Conservation (phyloP, 345 rosid genomes). For the Mallotus nudiflorus region DNA sequence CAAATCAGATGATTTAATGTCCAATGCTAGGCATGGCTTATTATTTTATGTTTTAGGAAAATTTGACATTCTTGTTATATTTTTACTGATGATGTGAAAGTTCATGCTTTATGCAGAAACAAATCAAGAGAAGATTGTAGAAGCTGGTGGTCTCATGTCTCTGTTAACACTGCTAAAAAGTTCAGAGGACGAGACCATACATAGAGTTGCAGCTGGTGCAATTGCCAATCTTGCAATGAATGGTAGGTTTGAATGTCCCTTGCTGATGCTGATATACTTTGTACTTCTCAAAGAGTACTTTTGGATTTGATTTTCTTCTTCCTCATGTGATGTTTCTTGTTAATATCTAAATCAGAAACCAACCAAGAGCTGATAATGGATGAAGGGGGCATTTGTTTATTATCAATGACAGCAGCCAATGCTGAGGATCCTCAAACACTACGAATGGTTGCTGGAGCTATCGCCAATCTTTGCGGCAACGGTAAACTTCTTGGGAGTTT, state of each 20-base stretch:
- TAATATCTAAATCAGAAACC: slow-evolving; percentile 51
- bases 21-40: not conserved
- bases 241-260: slow-evolving; percentile 42
- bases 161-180: slow-evolving; percentile 76
- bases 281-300: not conserved
- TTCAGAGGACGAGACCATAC: slow-evolving; percentile 87
- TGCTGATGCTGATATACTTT: not conserved
- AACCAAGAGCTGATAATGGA: slow-evolving; percentile 96
- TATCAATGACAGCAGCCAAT: slow-evolving; percentile 75
- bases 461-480: slow-evolving; percentile 98
- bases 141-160: slow-evolving; percentile 93
- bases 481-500: slow-evolving; percentile 45
- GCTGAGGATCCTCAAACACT: slow-evolving; percentile 98
- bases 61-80: not conserved
- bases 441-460: slow-evolving; percentile 97
- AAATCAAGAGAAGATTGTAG: slow-evolving; percentile 95
- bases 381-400: slow-evolving; percentile 80
- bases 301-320: not conserved
- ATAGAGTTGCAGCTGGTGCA: slow-evolving; percentile 99
- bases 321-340: not conserved
- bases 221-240: slow-evolving; percentile 99
- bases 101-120: slow-evolving; percentile 52
- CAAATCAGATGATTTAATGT: not conserved
- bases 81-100: not conserved
- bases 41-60: not conserved